phyloP scores from a whole-genome alignment of 805 yeast genomes.

The Wickerhamiella vanderwaltii region DNA sequence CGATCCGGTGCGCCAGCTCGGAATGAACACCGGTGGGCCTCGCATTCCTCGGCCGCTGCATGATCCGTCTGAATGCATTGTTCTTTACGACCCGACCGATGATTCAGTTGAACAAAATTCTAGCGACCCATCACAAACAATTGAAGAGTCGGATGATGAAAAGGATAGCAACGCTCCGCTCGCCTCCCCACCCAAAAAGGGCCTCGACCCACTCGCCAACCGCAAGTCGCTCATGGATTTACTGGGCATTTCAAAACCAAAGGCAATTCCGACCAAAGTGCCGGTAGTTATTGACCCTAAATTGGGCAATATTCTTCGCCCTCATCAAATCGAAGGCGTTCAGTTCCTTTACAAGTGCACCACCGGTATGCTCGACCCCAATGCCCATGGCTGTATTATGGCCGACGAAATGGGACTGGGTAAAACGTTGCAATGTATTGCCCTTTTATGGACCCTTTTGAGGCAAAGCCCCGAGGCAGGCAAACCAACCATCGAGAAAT shows the following conservation, averaged over 20 bases:
- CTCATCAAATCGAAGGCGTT: constrained; percentile 95
- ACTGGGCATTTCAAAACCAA: constrained; percentile 49
- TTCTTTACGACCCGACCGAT: constrained; percentile 81
- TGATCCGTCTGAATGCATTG: constrained; percentile 91
- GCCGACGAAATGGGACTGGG: constrained; percentile 97
- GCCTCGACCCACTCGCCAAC: constrained; percentile 7
- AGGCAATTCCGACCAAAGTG: constrained; percentile 52
- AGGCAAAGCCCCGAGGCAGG: constrained; percentile 80
- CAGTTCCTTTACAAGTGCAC: constrained; percentile 83
- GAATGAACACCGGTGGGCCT: constrained; percentile 3
- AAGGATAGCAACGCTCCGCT: not conserved
- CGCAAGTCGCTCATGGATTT: constrained; percentile 57
- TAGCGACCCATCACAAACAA: not conserved
- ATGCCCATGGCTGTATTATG: constrained; percentile 94
- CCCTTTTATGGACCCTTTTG: constrained; percentile 84
- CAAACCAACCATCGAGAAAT: constrained; percentile 70
- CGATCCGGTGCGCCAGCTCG: constrained; percentile 1
- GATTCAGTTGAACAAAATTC: constrained; percentile 20
- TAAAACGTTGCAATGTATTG: constrained; percentile 77
- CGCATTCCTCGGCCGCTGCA: constrained; percentile 81
- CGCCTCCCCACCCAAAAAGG: not conserved
- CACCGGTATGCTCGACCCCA: constrained; percentile 49
- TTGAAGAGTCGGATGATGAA: constrained; percentile 22
- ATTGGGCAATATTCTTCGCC: constrained; percentile 71
- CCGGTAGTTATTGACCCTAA: constrained; percentile 94